A percentile compares a stretch with the other conserved stretches of the same genome.
These are phyloP conservation scores for Cinchona pubescens DNA, from an alignment of 257 asterid genomes.

Conservation along the genomic window DNA sequence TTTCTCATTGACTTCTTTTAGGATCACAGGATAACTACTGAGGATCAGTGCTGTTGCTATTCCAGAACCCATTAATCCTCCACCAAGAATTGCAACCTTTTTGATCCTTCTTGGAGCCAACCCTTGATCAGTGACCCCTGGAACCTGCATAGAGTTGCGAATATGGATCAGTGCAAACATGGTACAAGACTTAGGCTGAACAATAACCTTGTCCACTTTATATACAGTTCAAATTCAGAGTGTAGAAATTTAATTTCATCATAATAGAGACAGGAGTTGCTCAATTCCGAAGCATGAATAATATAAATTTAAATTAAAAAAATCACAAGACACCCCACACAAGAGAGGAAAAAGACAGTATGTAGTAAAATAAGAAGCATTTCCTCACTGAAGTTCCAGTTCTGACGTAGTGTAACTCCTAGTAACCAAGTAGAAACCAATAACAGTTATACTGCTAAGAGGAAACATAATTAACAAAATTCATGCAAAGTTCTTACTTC, in stretches of 20 bases:
- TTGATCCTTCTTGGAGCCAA: conserved; percentile 70
- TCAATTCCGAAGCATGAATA: neutral
- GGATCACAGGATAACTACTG: conserved; percentile 61
- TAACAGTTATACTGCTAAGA: neutral
- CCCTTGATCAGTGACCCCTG: conserved; percentile 79
- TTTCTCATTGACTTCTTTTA: conserved; percentile 86
- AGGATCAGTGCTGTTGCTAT: conserved; percentile 86
- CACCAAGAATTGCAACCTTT: conserved; percentile 90
- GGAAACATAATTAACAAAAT: neutral
- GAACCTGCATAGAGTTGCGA: conserved; percentile 50
- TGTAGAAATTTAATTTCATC: neutral
- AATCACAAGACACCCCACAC: neutral
- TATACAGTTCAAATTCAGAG: neutral
- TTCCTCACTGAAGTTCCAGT: neutral
- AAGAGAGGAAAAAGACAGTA: too few relatives aligned
- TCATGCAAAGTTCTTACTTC: neutral
- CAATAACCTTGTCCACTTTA: neutral
- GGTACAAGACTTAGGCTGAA: too few relatives aligned
- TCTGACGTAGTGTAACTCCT: neutral
- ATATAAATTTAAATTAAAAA: neutral
- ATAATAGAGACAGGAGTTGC: neutral
- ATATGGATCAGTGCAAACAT: neutral
- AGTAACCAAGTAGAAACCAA: neutral
- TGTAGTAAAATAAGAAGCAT: neutral
- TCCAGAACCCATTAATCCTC: conserved; percentile 98